Evolutionary conservation across 169 alveolate species (phyloP), one percentile per base, ranked within the genome.

Genomic region (Plasmodium coatneyi): DNA sequence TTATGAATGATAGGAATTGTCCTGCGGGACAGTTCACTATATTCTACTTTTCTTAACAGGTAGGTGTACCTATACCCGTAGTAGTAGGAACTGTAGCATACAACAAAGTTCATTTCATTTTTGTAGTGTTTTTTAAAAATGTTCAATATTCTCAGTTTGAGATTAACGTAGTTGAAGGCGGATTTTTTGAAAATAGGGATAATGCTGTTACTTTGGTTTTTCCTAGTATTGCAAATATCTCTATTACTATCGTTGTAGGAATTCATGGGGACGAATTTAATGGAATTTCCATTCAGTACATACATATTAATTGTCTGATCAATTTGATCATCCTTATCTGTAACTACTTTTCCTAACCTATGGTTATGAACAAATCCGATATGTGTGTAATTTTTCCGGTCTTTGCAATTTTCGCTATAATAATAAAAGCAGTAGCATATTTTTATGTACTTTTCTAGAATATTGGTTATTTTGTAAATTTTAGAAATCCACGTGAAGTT

Each of bases 361-460:
- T 89, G 46, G 74, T 89, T 89, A 16, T 80, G 46, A 25, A 89
- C 83, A 16, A 89, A 46, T 9, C 94, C 94, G 34, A 89, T 60
- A 60, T 89, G 66, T 80, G 72, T 25, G 71, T 66, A 89, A 80
- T 46, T 70, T 28, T 72, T 80, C 9, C 70, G 46, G 82, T 78
- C 81, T 70, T 54, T 30, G 54, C 94, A 89, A 80, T 80, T 80
- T 39, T 72, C 22, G 54, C 49, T 66, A 89, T 46, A 46, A 78
- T 79, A 80, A 54, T 60, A 80, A 32, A 89, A 89, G 28, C 94
- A 89, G 14, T 89, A 89, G 82, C 94, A 89, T 78, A 89, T 89
- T 78, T 89, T 89, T 36, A 89, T 32, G 46, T 86, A 39, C 19
- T 80, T 70, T n/a, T 60, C 90, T 43, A 79, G 56, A 19, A 28